Evolutionary conservation across 306 rosid genomes (phyloP), one percentile per base, ranked within the genome.

Genomic region (Castanea crenata): DNA sequence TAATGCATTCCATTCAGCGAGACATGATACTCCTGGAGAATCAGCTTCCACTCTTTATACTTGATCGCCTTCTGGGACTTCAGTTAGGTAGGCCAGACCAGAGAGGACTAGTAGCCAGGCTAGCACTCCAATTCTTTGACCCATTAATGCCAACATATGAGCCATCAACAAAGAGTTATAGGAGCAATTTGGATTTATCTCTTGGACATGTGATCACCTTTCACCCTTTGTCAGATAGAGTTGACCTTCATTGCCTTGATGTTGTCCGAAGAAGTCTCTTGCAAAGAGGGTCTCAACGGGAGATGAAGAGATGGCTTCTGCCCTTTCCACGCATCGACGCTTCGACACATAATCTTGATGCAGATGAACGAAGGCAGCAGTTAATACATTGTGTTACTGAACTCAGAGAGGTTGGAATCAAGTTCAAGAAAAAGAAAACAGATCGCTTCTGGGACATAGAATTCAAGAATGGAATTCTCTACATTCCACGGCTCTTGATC

Each of bases 11-110:
- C 61, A 89, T 91, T 82, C 96, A 87, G 71, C 82, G 98, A 63
- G 98, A 95, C 20, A 95, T 94, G 97, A 92, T 94, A 73, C 90
- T 91, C 94, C 85, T 95, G 0, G 99, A 95, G 81, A 95, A 92
- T 75, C 97, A 95, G 83, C 85, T 94, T 32, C 97, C 97, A 0
- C 80, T 92, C 69, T 90, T 92, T 65, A 74, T 90, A 32, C 88
- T 95, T 3, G 97, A 90, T 68, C 83, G 82, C 62, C 88, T 92
- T 55, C 69, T 92, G 65, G 92, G 85, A 19, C 77, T 87, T 87
- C 97, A 92, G 57, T 49, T 89, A 4, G 92, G 90, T 29, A 78
- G 79, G 6, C 90, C 90, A 5, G 61, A 90, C 52, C 80, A 73
- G 57, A 87, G 75, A 76, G 96, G 91, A 14, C 77, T 80, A 6